Evolutionary conservation across 192 early-diverging fungal genomes (phyloP).

Genomic region (Coemansia sp.): DNA sequence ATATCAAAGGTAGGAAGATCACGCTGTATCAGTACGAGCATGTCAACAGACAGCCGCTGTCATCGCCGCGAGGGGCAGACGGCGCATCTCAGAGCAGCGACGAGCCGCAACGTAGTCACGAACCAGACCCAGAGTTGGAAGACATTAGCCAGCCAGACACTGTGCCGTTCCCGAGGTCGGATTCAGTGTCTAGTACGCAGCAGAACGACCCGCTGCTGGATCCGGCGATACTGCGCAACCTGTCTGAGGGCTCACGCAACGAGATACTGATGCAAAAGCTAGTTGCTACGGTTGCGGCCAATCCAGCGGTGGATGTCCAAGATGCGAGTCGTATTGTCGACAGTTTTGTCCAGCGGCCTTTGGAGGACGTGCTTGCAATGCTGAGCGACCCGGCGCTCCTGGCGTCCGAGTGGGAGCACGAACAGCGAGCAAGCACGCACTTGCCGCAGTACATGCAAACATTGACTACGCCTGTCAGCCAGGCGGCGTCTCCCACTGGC

Average conservation of each 20-base stretch:
- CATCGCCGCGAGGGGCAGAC: neutral
- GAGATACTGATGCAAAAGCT: slow-evolving; percentile 51
- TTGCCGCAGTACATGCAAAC: slow-evolving; percentile 20
- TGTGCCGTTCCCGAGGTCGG: slow-evolving; percentile 28
- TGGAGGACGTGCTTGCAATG: slow-evolving; percentile 49
- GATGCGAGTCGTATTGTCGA: slow-evolving; percentile 32
- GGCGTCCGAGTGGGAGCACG: slow-evolving; percentile 45
- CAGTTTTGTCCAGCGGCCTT: slow-evolving; percentile 24
- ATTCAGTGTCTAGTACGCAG: slow-evolving; percentile 19
- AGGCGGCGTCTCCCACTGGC: slow-evolving; percentile 11
- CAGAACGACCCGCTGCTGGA: slow-evolving; percentile 34
- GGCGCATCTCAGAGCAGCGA: neutral
- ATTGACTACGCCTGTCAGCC: slow-evolving; percentile 14
- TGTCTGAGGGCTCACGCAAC: slow-evolving; percentile 38
- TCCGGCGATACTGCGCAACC: slow-evolving; percentile 30
- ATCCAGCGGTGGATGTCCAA: slow-evolving; percentile 33
- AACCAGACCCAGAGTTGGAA: neutral
- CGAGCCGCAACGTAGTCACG: neutral
- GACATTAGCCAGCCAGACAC: neutral
- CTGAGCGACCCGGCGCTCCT: slow-evolving; percentile 40
- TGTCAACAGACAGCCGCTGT: slow-evolving; percentile 30
- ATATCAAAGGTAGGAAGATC: slow-evolving; percentile 55
- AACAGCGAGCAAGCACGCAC: slow-evolving; percentile 24
- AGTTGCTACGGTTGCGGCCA: slow-evolving; percentile 30
- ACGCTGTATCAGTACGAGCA: slow-evolving; percentile 56